A percentile compares a stretch with the other conserved stretches of the same genome.
Evolutionary conservation across 164 flowering plant genomes (phyloP).

Genomic region (Houttuynia cordata): DNA sequence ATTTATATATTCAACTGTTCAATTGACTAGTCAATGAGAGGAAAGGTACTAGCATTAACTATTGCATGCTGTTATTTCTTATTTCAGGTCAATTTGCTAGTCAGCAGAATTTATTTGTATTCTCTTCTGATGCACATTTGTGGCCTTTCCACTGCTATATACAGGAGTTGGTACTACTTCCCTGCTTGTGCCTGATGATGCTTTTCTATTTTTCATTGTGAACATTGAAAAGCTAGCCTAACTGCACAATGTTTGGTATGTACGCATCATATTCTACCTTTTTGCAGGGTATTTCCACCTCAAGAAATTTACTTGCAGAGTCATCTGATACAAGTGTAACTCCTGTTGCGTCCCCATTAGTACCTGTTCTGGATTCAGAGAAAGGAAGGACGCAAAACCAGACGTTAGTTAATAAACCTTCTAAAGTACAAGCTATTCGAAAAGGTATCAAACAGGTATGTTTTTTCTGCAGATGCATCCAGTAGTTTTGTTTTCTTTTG

Average conservation of each 20-base stretch:
- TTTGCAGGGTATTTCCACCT: constrained; percentile 60
- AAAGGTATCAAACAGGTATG: constrained; percentile 78
- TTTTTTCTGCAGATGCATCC: neutral
- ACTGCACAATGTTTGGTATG: neutral
- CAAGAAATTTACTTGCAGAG: constrained; percentile 50
- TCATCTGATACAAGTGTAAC: constrained; percentile 23
- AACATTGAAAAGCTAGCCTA: neutral
- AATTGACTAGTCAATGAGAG: neutral
- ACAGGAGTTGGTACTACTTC: constrained; percentile 1
- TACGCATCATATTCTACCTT: neutral
- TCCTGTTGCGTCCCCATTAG: constrained; percentile 60
- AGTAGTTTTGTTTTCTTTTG: neutral
- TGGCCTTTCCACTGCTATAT: neutral
- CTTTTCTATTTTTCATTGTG: too few species aligned
- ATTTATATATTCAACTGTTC: too few species aligned
- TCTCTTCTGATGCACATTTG: neutral
- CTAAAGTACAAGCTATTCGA: constrained; percentile 70
- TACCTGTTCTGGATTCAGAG: constrained; percentile 28
- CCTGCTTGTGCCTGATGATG: too few species aligned
- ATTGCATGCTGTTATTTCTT: neutral
- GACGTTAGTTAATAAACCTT: constrained; percentile 40
- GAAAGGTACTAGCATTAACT: neutral
- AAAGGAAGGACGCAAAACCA: constrained; percentile 41
- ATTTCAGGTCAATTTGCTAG: constrained; percentile 4
- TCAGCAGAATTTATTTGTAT: neutral